Conservation (phyloP, 345 rosid species). For the Camelina neglecta region DNA sequence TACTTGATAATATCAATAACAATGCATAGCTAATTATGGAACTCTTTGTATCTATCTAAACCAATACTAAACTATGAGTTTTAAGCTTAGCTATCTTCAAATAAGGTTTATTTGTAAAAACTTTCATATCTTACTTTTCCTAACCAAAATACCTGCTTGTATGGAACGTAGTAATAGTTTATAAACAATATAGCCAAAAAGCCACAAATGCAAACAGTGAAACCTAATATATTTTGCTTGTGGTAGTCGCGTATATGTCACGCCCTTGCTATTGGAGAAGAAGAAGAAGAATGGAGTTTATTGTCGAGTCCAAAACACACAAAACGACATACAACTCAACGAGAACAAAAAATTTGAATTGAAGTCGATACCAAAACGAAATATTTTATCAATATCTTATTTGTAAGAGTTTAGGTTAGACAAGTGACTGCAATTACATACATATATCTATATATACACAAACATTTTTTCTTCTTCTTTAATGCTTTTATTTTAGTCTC, state of each 20-base stretch:
- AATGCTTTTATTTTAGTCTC: constrained; percentile 45
- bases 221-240: background rate
- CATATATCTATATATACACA: constrained; percentile 35
- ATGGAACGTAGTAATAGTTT: no score
- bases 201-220: background rate
- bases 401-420: constrained; percentile 49
- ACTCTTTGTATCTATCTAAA: background rate
- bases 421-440: constrained; percentile 46
- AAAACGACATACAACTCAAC: constrained; percentile 42
- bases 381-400: constrained; percentile 14
- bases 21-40: background rate
- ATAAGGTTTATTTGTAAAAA: no score
- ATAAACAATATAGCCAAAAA: no score
- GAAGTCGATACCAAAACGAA: constrained; percentile 37
- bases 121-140: no score
- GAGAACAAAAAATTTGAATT: constrained; percentile 23
- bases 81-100: no score
- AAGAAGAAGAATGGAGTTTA: constrained; percentile 15
- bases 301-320: constrained; percentile 39
- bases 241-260: constrained; percentile 34
- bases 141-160: no score
- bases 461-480: constrained; percentile 41
- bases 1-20: background rate
- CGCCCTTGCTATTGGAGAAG: constrained; percentile 18
- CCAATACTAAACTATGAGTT: no score